Evolutionary conservation across 1,284 basidiomycete genomes (phyloP), one percentile per base, ranked within the genome.

Genomic region (Microbotryum lychnidis-dioicae): DNA sequence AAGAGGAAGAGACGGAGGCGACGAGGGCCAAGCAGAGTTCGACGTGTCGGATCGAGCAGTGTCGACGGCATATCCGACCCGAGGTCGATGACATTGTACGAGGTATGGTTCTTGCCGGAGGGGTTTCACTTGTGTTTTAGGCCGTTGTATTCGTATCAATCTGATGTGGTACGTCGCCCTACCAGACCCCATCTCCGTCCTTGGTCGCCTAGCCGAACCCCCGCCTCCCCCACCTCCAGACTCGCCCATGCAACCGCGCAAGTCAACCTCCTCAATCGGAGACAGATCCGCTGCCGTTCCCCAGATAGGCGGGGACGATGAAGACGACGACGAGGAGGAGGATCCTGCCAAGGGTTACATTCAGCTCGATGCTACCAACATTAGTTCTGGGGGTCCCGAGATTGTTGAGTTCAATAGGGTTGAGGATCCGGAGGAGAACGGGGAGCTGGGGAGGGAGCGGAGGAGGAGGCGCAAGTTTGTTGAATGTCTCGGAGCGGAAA

Each of bases 71-170:
- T 3, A 62, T 90, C 56, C 81, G 85, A 64, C 74, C 79, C n/a
- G 84, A 90, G 72, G 81, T 82, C 2, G 81, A 84, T 46, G 84
- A 85, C 59, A 83, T 91, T 65, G 80, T 89, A 59, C 80, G 81
- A 70, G 88, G 87, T 89, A 79, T 72, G 70, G 65, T 18, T 42
- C 37, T 12, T 16, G 37, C 12, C 16, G 37, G 12, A 12, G 14
- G 20, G 14, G 18, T 23, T 21, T n/a, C 10, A 8, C 45, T 18
- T 25, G 12, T 45, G 18, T 53, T 44, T 27, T 27, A 27, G 27
- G 27, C 4, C 6, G 5, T 27, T 4, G 27, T 27, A 27, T 6
- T 6, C 27, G 27, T 27, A 6, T 27, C 1, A 6, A 27, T 6
- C 5, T 27, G 27, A 27, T 27, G 27, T 27, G 27, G 27, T 27